Base-by-base conservation (phyloP, 2,329 filamentous ascomycete species). In the Cadophora luteo-olivacea region DNA sequence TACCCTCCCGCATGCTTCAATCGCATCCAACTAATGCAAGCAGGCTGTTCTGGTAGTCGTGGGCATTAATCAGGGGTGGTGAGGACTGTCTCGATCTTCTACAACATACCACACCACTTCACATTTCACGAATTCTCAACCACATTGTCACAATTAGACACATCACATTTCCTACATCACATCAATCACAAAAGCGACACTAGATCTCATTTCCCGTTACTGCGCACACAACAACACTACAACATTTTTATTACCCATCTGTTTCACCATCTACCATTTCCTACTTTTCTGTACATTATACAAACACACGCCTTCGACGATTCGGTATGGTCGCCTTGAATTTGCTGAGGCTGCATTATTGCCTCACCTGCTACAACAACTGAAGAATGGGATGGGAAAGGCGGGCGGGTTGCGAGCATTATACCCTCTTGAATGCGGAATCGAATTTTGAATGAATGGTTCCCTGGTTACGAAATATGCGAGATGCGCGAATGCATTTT, bases 11-110 rank as follows among this genome's bases (percentile, higher is more conserved):
- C 16, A 8, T 58, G 32, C 4, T 38, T 4, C 14, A 12, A 16
- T 4, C 24, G 22, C 4, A 45, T 16, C 11, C 14, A 45, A 24
- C 67, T 69, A 49, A 69, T 16, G 11, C 5, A 16, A 25, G 32
- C 24, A 72, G 70, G 63, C 69, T 25, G 67, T 67, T n/a, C 67
- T 72, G 22, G 67, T 70, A 25, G 45, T 70, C 32, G 62, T 72
- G 19, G 67, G 70, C 33, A 22, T 70, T 25, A 64, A 62, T 24
- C 51, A 70, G 58, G 54, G 67, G 24, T 72, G 70, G 70, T 68
- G 48, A 68, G 32, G 16, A 29, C 7, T 16, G 24, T 48, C 38
- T 14, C 14, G 14, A 45, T 41, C 36, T 49, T 29, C 45, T 16
- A n/a, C 19, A 29, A 11, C 22, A 19, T 16, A 16, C 54, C 45